phyloP scores from a whole-genome alignment of 306 rosid genomes.

The Prunus dulcis region DNA sequence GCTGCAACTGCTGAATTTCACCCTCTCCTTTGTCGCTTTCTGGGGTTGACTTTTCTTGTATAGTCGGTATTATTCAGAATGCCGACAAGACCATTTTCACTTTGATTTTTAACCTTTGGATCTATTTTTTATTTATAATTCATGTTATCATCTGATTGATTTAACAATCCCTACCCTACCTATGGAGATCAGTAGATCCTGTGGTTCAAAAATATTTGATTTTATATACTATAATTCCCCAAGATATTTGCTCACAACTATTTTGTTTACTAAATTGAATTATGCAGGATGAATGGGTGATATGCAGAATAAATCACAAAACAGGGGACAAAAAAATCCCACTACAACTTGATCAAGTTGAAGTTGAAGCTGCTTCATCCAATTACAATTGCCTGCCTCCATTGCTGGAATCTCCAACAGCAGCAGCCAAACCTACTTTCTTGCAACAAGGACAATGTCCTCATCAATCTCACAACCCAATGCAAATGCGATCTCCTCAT shows the following conservation, averaged over 20 bases:
- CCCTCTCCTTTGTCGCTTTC: constrained; percentile 30
- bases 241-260: too few relatives aligned
- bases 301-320: constrained; percentile 76
- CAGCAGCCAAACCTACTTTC: neutral
- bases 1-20: neutral
- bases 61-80: neutral
- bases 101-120: neutral
- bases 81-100: constrained; percentile 24
- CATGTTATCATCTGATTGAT: neutral
- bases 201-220: too few relatives aligned
- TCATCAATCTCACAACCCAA: constrained; percentile 22
- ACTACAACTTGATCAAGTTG: neutral
- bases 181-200: too few relatives aligned
- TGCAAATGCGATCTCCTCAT: neutral
- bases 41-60: constrained; percentile 32
- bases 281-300: constrained; percentile 84
- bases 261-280: too few relatives aligned
- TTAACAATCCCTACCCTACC: neutral
- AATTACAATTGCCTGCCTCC: constrained; percentile 27
- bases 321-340: constrained; percentile 45
- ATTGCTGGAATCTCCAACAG: constrained; percentile 26
- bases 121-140: neutral
- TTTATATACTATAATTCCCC: too few relatives aligned
- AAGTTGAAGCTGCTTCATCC: neutral
- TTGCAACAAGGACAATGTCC: neutral